A percentile compares a stretch with the other conserved stretches of the same genome.
Evolutionary conservation across 73 alveolate genomes (phyloP).

Genomic region (Breviolum minutum): DNA sequence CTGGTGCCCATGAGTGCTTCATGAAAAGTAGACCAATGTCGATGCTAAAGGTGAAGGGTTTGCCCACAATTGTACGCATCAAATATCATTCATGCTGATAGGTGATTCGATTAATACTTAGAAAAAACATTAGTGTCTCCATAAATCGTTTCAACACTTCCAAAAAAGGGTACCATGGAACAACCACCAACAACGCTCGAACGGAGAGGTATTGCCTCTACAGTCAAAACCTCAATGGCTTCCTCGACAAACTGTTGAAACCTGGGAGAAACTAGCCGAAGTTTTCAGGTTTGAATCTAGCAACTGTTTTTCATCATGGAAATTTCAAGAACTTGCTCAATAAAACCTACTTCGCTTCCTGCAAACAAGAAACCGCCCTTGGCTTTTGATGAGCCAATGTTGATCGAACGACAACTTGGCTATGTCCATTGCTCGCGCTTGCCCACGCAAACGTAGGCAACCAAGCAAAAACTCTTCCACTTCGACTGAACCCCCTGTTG

Average conservation of each 20-base stretch:
- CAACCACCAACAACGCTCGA: too few species aligned
- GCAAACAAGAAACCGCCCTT: neutral
- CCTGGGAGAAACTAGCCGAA: neutral
- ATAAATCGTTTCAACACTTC: too few species aligned
- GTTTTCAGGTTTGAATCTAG: neutral
- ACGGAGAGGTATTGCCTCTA: neutral
- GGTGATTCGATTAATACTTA: too few species aligned
- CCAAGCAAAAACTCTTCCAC: neutral
- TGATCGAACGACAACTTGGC: slow-evolving; percentile 4
- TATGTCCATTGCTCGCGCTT: slow-evolving; percentile 32
- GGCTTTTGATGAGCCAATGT: neutral
- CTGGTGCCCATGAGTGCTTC: too few species aligned
- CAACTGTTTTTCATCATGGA: neutral
- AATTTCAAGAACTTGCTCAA: neutral
- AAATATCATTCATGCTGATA: too few species aligned
- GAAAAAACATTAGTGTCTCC: too few species aligned
- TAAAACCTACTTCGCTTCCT: neutral
- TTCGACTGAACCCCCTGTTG: neutral
- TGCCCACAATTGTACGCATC: too few species aligned
- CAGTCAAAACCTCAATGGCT: neutral
- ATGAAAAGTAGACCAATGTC: too few species aligned
- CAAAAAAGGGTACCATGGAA: too few species aligned
- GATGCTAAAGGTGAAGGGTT: too few species aligned
- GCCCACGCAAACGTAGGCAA: slow-evolving; percentile 6
- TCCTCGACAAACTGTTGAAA: neutral